Base-by-base conservation (phyloP, 2,329 filamentous ascomycete species). In the Tolypocladium paradoxum region DNA sequence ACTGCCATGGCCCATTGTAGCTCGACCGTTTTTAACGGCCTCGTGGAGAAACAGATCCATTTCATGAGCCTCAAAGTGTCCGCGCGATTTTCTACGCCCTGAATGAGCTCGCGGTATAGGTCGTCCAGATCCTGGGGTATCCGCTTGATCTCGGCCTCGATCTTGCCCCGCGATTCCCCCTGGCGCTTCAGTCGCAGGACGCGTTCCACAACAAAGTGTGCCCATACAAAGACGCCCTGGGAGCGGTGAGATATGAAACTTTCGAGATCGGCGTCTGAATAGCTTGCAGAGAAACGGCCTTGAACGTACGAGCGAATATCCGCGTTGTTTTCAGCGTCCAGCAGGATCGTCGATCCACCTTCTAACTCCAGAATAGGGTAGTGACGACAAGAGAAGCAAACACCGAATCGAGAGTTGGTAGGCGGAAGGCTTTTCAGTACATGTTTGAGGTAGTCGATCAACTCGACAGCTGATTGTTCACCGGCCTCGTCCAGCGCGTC, bases 401-500 rank as follows among this genome's bases (percentile, higher is more conserved):
- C 65, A 3, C 51, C 58, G 48, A 63, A 56, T 0, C 34, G 29
- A n/a, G n/a, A n/a, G n/a, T n/a, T n/a, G 59, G 56, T 2, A 33
- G 27, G 16, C 11, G 51, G 49, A 48, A 50, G 29, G 20, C 27
- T 22, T 33, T 53, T 16, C 11, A 49, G 51, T 12, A 47, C 45
- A n/a, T 51, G 56, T 22, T 60, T 57, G 48, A 69, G 60, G 0
- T 50, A 43, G 0, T 53, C 16, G 3, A 61, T 51, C 1, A 69
- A 48, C 0, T 55, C 3, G 2, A 56, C 43, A 0, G 64, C 66
- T 37, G 45, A 50, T 0, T 60, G 31, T 52, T 65, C 33, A 9
- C 65, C 66, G 36, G 60, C 60, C 52, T 71, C 68, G 51, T 72
- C 67, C 1, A 71, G 51, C 0, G 68, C 69, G 29, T 71, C 69